Evolutionary conservation across 148 eudicot species (phyloP).

Genomic region (Amaranthus hypochondriacus): DNA sequence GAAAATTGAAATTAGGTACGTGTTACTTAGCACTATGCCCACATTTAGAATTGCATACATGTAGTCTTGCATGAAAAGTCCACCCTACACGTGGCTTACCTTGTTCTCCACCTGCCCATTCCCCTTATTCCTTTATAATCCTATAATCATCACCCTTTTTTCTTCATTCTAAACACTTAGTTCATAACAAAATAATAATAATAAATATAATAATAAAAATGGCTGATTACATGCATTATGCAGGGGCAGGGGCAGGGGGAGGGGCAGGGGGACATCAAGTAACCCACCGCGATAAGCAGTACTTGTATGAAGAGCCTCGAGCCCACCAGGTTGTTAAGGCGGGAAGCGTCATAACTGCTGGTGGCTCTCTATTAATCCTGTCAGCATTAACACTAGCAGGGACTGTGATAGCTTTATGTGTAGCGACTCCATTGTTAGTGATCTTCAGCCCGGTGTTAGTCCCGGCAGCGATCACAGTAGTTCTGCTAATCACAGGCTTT

Average conservation of each 20-base stretch:
- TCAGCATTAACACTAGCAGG: slow-evolving; percentile 43
- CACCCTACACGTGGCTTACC: slow-evolving; percentile 37
- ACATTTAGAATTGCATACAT: slow-evolving; percentile 16
- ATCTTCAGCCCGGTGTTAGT: slow-evolving; percentile 62
- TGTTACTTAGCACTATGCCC: neutral
- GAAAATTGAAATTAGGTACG: neutral
- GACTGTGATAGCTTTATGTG: slow-evolving; percentile 39
- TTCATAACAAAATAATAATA: neutral
- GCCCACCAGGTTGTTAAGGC: slow-evolving; percentile 48
- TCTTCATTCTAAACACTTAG: neutral
- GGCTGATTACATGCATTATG: slow-evolving; percentile 21
- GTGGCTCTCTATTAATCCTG: slow-evolving; percentile 46
- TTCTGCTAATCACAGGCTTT: slow-evolving; percentile 38
- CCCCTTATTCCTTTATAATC: slow-evolving; percentile 20
- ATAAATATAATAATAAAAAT: neutral
- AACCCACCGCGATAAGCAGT: slow-evolving; percentile 6
- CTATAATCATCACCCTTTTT: neutral
- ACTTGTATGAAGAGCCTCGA: slow-evolving; percentile 7
- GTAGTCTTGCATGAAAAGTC: slow-evolving; percentile 28
- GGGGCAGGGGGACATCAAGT: neutral
- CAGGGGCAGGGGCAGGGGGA: too few relatives aligned
- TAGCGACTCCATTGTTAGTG: slow-evolving; percentile 53
- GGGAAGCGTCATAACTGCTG: slow-evolving; percentile 38
- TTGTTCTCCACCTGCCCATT: slow-evolving; percentile 34
- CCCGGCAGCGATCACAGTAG: slow-evolving; percentile 45